Evolutionary conservation across 192 early-diverging fungal genomes (phyloP).

Genomic region (Allomyces macrogynus): DNA sequence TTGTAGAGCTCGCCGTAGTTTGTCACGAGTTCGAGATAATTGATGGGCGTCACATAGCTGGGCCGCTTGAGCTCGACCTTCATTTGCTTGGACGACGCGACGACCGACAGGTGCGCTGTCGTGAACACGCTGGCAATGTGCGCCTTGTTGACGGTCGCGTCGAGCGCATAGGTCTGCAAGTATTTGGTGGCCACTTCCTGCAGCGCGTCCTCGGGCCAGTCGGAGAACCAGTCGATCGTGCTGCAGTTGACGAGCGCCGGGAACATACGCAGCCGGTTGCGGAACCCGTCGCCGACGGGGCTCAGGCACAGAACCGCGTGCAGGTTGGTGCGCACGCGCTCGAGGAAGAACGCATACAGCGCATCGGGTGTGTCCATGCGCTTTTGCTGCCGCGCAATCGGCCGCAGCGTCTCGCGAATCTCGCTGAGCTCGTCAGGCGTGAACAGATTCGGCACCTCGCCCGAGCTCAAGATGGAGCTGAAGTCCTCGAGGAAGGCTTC

Average conservation of each 20-base stretch:
- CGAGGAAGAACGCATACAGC: slow-evolving; percentile 91
- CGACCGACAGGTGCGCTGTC: slow-evolving; percentile 73
- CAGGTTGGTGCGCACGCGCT: slow-evolving; percentile 84
- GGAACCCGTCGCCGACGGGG: slow-evolving; percentile 78
- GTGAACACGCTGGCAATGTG: slow-evolving; percentile 69
- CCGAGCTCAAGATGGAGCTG: slow-evolving; percentile 95
- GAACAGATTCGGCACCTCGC: slow-evolving; percentile 94
- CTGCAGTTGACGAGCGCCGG: slow-evolving; percentile 99
- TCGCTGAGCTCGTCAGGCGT: slow-evolving; percentile 91
- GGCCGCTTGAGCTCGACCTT: slow-evolving; percentile 51
- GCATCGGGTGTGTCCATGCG: slow-evolving; percentile 87
- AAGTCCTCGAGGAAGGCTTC: slow-evolving; percentile 96
- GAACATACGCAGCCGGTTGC: slow-evolving; percentile 79
- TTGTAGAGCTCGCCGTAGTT: slow-evolving; percentile 79
- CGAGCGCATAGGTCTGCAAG: slow-evolving; percentile 63
- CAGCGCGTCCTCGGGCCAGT: slow-evolving; percentile 95
- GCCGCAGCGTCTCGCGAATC: slow-evolving; percentile 86
- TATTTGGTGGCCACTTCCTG: slow-evolving; percentile 96
- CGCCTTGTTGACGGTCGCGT: slow-evolving; percentile 2
- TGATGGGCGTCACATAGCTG: slow-evolving; percentile 85
- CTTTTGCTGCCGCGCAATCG: slow-evolving; percentile 72
- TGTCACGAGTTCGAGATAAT: slow-evolving; percentile 92
- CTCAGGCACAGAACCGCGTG: slow-evolving; percentile 99
- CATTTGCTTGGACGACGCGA: slow-evolving; percentile 63
- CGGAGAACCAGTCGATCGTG: slow-evolving; percentile 98